Evolutionary conservation across 1,284 basidiomycete genomes (phyloP).

Genomic region (Cutaneotrichosporon sp.): DNA sequence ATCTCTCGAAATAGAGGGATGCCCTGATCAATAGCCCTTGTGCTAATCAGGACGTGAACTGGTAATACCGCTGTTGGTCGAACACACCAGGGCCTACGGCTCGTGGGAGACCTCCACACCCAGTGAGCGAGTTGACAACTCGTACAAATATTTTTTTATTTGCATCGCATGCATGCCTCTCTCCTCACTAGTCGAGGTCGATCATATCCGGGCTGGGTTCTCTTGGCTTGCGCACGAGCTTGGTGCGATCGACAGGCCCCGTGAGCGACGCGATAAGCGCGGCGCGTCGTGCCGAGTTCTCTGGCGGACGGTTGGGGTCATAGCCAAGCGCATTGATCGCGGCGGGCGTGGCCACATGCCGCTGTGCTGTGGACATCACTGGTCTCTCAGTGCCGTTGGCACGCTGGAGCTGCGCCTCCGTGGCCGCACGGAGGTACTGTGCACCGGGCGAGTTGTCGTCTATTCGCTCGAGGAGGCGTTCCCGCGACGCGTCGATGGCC

Average conservation of each 20-base stretch:
- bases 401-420: neutral
- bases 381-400: neutral
- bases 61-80: too few species aligned
- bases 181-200: neutral
- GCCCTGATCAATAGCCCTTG: too few species aligned
- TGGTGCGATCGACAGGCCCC: neutral
- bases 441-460: neutral
- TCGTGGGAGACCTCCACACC: too few species aligned
- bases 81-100: too few species aligned
- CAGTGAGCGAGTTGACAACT: too few species aligned
- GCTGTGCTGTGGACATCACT: neutral
- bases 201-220: neutral
- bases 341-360: neutral
- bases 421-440: neutral
- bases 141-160: too few species aligned
- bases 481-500: neutral
- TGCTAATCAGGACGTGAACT: too few species aligned
- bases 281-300: neutral
- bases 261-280: neutral
- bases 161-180: too few species aligned
- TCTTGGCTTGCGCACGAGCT: neutral
- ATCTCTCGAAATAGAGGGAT: too few species aligned
- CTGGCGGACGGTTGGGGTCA: neutral
- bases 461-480: neutral
- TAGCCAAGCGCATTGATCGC: neutral